Percentiles rank a stretch among this genome's conserved stretches.
These are phyloP conservation scores for Mycena indigotica DNA, from an alignment of 768 basidiomycete genomes.

Conservation along the genomic window DNA sequence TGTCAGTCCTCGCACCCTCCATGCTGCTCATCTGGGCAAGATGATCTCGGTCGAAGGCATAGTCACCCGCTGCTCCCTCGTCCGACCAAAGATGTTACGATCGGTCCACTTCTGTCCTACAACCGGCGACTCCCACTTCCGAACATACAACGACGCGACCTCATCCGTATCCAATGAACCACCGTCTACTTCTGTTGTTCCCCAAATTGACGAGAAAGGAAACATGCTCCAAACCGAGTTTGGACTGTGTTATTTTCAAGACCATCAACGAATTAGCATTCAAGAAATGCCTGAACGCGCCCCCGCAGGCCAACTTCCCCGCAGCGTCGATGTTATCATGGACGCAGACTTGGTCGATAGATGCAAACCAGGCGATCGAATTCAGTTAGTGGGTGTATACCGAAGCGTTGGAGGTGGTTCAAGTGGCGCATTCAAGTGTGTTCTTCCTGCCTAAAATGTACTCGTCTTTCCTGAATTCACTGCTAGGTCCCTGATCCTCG, in stretches of 20 bases:
- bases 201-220: constrained; percentile 91
- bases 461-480: constrained; percentile 17
- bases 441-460: constrained; percentile 17
- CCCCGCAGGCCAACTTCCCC: constrained; percentile 93
- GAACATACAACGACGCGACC: constrained; percentile 92
- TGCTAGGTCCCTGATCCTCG: constrained; percentile 83
- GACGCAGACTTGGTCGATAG: constrained; percentile 97
- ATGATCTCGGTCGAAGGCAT: constrained; percentile 99
- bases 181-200: constrained; percentile 83
- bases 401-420: constrained; percentile 91
- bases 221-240: constrained; percentile 87
- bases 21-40: constrained; percentile 85
- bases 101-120: constrained; percentile 96
- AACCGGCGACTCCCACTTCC: constrained; percentile 79
- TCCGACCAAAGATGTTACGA: constrained; percentile 97
- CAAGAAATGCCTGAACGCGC: constrained; percentile 99
- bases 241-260: constrained; percentile 87
- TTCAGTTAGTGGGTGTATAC: constrained; percentile 95
- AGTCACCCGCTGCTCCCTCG: constrained; percentile 95
- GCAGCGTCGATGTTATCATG: constrained; percentile 93
- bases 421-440: constrained; percentile 91
- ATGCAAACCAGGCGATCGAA: constrained; percentile 97
- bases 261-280: constrained; percentile 96
- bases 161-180: constrained; percentile 83
- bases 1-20: constrained; percentile 90